Conservation (phyloP, 306 rosid genomes). For the Albizia julibrissin region DNA sequence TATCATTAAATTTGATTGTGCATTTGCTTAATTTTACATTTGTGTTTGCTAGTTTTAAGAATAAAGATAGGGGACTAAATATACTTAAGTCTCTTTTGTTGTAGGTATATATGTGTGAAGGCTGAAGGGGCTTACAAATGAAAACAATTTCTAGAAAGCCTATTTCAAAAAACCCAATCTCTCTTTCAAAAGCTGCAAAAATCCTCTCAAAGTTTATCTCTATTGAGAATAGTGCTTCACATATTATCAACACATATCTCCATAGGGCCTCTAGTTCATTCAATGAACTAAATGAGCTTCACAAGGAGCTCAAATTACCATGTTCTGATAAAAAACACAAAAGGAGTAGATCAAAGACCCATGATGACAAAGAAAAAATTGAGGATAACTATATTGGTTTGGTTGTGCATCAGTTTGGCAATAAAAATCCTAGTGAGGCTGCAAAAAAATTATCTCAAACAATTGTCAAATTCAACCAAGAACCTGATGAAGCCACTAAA, state of each 20-base stretch:
- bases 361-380: background rate
- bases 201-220: constrained; percentile 22
- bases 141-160: constrained; percentile 16
- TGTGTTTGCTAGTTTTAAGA: background rate
- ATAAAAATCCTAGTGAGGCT: background rate
- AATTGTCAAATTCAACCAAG: background rate
- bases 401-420: background rate
- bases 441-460: background rate
- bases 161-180: constrained; percentile 8
- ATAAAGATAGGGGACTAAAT: background rate
- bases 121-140: constrained; percentile 3
- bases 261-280: background rate
- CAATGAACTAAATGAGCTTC: constrained; percentile 18
- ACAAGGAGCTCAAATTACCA: constrained; percentile 22
- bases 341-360: background rate
- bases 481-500: background rate
- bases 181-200: constrained; percentile 33
- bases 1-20: too few species aligned
- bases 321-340: constrained; percentile 17
- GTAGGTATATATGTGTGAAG: background rate
- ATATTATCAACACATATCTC: constrained; percentile 17
- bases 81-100: background rate
- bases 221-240: constrained; percentile 34
- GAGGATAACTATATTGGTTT: too few species aligned
- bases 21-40: background rate